phyloP scores from a whole-genome alignment of 139 green algal genomes.

The Astrephomene gubernaculifera region DNA sequence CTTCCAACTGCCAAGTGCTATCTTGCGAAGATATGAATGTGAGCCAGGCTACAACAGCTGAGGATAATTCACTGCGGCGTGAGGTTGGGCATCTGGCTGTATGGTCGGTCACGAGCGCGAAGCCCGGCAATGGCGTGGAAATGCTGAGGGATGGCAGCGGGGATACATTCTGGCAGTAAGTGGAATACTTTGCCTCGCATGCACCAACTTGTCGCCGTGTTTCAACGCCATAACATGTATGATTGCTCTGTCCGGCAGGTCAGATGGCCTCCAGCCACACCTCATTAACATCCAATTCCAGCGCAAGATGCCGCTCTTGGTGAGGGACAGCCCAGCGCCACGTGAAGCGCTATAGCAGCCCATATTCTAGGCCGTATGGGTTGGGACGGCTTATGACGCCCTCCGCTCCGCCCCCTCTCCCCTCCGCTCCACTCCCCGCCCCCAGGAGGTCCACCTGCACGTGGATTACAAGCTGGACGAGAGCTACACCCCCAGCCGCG shows the following conservation, averaged over 20 bases:
- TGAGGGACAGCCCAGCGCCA: too few relatives aligned
- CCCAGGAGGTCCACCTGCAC: slow-evolving; percentile 89
- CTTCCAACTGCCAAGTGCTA: too few relatives aligned
- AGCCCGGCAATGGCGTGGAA: slow-evolving; percentile 96
- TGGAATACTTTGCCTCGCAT: background rate
- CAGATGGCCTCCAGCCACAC: slow-evolving; percentile 91
- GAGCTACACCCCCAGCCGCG: slow-evolving; percentile 94
- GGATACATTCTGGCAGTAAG: slow-evolving; percentile 97
- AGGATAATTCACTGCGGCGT: slow-evolving; percentile 14
- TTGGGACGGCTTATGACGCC: too few relatives aligned
- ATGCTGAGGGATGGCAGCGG: slow-evolving; percentile 88
- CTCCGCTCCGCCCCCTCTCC: too few relatives aligned
- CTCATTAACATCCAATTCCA: slow-evolving; percentile 95
- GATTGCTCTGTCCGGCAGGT: slow-evolving; percentile 47
- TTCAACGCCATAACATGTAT: background rate
- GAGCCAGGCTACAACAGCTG: background rate
- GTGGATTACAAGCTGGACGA: slow-evolving; percentile 96
- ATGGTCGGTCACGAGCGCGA: slow-evolving; percentile 94
- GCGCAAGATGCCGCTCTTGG: slow-evolving; percentile 74
- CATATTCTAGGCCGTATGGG: too few relatives aligned
- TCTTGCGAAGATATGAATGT: too few relatives aligned
- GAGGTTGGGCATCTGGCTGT: slow-evolving; percentile 91
- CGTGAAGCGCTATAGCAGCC: too few relatives aligned
- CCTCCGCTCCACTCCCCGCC: too few relatives aligned
- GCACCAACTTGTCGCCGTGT: background rate